A percentile compares a stretch with the other conserved stretches of the same genome.
phyloP scores from a whole-genome alignment of 1,139 yeast genomes.

The Candida sp. region DNA sequence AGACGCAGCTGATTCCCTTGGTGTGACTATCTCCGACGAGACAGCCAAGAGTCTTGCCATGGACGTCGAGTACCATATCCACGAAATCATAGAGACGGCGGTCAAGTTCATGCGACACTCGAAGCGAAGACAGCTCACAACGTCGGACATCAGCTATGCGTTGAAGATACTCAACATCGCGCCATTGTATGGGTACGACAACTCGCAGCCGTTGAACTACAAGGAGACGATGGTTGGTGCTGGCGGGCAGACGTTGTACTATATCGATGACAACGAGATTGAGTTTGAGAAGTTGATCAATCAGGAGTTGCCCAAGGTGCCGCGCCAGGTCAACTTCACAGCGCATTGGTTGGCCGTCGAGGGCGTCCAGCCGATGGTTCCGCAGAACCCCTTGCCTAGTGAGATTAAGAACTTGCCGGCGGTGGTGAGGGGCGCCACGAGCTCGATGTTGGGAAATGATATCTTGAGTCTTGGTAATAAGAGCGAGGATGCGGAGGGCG shows the following conservation, averaged over 20 bases:
- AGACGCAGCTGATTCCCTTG: slow-evolving; percentile 94
- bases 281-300: slow-evolving; percentile 95
- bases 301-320: slow-evolving; percentile 95
- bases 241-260: slow-evolving; percentile 90
- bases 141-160: slow-evolving; percentile 84
- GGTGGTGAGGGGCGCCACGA: slow-evolving; percentile 71
- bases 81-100: slow-evolving; percentile 95
- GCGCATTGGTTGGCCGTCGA: slow-evolving; percentile 99
- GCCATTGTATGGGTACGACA: slow-evolving; percentile 80
- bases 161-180: slow-evolving; percentile 87
- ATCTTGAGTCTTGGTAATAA: slow-evolving; percentile 32
- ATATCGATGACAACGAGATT: slow-evolving; percentile 88
- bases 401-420: slow-evolving; percentile 74
- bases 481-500: slow-evolving; percentile 22
- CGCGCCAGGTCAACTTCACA: slow-evolving; percentile 89
- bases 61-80: slow-evolving; percentile 98
- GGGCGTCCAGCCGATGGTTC: slow-evolving; percentile 98
- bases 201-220: slow-evolving; percentile 63
- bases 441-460: slow-evolving; percentile 48
- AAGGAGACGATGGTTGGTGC: slow-evolving; percentile 88
- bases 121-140: slow-evolving; percentile 79
- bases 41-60: slow-evolving; percentile 95
- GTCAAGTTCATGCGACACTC: slow-evolving; percentile 96
- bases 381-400: slow-evolving; percentile 90
- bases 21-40: slow-evolving; percentile 86